A percentile compares a stretch with the other conserved stretches of the same genome.
Conservation (phyloP, 106 monocot genomes). For the Dioscorea zingiberensis region DNA sequence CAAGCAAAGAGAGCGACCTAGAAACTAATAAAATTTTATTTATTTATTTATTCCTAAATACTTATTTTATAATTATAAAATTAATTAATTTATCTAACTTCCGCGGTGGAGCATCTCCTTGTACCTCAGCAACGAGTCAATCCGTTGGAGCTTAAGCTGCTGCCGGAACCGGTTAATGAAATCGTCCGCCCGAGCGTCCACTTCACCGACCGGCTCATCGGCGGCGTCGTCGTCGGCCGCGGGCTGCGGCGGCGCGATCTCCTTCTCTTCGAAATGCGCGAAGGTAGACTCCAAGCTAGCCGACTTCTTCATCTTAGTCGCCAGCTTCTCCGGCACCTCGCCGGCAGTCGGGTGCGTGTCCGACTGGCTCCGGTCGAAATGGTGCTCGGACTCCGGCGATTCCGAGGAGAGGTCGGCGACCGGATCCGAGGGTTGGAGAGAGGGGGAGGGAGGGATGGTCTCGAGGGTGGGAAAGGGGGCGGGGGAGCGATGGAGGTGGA, state of each 20-base stretch:
- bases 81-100: background rate
- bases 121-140: slow-evolving; percentile 72
- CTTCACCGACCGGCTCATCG: slow-evolving; percentile 34
- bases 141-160: slow-evolving; percentile 72
- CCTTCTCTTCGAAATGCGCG: slow-evolving; percentile 20
- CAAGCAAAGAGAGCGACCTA: too few relatives aligned
- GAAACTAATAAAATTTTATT: too few relatives aligned
- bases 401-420: background rate
- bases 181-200: slow-evolving; percentile 73
- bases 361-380: slow-evolving; percentile 20
- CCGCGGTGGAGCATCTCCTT: slow-evolving; percentile 51
- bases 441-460: background rate
- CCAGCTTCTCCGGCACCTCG: slow-evolving; percentile 19
- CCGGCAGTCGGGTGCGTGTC: slow-evolving; percentile 17
- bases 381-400: slow-evolving; percentile 9
- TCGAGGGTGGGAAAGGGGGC: background rate
- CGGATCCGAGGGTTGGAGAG: background rate
- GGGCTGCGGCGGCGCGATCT: background rate
- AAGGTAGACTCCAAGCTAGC: slow-evolving; percentile 25
- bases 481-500: slow-evolving; percentile 37
- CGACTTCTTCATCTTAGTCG: slow-evolving; percentile 25
- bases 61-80: too few relatives aligned
- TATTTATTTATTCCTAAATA: too few relatives aligned
- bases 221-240: slow-evolving; percentile 7
- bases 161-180: slow-evolving; percentile 79